phyloP scores from a whole-genome alignment of 2,329 filamentous ascomycete species.

The Xylariales sp. region DNA sequence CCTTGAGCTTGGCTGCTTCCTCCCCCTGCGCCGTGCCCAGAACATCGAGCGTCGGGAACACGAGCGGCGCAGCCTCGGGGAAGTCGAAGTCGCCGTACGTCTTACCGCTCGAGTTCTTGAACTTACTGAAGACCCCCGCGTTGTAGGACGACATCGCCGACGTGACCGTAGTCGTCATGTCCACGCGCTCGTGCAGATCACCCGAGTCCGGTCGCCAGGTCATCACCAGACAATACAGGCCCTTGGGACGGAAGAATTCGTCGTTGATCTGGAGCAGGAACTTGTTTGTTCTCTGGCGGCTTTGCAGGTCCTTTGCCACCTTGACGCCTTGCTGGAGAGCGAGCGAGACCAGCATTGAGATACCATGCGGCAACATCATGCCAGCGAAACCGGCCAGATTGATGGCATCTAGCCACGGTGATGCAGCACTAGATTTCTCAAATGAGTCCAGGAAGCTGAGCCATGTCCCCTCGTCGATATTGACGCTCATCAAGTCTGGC shows the following conservation, averaged over 20 bases:
- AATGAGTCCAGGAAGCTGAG: slow-evolving; percentile 37
- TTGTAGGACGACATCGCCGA: background rate
- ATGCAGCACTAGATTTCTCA: slow-evolving; percentile 30
- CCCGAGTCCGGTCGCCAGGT: slow-evolving; percentile 41
- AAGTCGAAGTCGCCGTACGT: slow-evolving; percentile 20
- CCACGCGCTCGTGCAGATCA: slow-evolving; percentile 8
- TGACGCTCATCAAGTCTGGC: slow-evolving; percentile 30
- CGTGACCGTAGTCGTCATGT: background rate
- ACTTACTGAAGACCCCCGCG: background rate
- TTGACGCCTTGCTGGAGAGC: background rate
- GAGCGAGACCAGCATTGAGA: background rate
- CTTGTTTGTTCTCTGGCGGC: slow-evolving; percentile 8
- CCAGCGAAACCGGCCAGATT: background rate
- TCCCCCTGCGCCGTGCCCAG: slow-evolving; percentile 16
- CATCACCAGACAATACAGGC: slow-evolving; percentile 37
- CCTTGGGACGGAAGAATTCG: slow-evolving; percentile 50
- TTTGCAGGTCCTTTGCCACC: background rate
- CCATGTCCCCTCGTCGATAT: slow-evolving; percentile 37
- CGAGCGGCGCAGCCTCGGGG: slow-evolving; percentile 41
- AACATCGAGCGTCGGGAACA: slow-evolving; percentile 40
- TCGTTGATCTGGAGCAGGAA: slow-evolving; percentile 54
- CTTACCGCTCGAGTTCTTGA: background rate
- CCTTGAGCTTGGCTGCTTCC: slow-evolving; percentile 23
- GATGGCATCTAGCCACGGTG: slow-evolving; percentile 1
- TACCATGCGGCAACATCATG: background rate